Evolutionary conservation across 192 early-diverging fungal genomes (phyloP), one percentile per base, ranked within the genome.

Genomic region (Rhizoclosmatium sp.): DNA sequence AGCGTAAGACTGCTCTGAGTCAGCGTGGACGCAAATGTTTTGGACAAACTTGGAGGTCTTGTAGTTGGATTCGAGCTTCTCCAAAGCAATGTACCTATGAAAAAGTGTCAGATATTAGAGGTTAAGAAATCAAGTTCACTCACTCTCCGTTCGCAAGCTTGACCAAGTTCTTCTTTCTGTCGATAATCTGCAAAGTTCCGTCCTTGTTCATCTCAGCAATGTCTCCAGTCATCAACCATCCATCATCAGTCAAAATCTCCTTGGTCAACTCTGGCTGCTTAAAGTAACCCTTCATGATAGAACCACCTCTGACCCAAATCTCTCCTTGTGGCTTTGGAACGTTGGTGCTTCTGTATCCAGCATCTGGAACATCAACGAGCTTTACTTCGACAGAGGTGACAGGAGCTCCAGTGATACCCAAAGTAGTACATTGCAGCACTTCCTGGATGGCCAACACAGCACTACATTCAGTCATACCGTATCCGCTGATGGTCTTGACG

Each of bases 161-260:
- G 76, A 99, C 93, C 62, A 99, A 89, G 85, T 98, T 99, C 89
- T 96, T 95, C 78, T 90, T 92, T 60, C 97, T 90, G 84, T 99
- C 97, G 81, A 99, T 95, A 64, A 99, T 90, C 14, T 86, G 81
- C 42, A 98, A 76, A 47, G 91, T 90, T 56, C 96, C 96, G 72
- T 93, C 92, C 2, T 86, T 81, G 61, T 89, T 85, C 92, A 92
- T 94, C 87, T 94, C 92, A 62, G 92, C 97, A 79, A 99, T 93
- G 84, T 96, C 96, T 59, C 96, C 96, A n/a, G 95, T 96, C 83
- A 85, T 89, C 59, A 98, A 80, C 96, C 96, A 98, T 45, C 93
- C 93, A 78, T 95, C 95, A n/a, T 75, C 82, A 14, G 90, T 93
- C 44, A 95, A 71, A 0, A 87, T 85, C 58, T 94, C 91, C 4